phyloP scores from a whole-genome alignment of 768 basidiomycete genomes.

The Cystobasidium tubakii region DNA sequence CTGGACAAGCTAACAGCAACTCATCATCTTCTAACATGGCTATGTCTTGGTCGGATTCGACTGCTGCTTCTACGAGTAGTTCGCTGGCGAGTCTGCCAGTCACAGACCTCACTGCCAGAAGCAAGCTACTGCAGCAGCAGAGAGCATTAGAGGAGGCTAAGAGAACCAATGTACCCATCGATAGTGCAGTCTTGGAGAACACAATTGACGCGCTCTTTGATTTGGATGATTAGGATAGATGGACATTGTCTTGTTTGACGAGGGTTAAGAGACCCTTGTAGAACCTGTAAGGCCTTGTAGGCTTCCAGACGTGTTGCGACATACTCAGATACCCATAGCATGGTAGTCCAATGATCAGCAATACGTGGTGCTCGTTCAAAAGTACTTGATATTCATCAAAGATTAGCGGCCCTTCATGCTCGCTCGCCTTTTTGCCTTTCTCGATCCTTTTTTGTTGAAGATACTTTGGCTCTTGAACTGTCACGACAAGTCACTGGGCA shows the following conservation, averaged over 20 bases:
- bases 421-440: not conserved
- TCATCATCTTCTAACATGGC: slow-evolving; percentile 5
- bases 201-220: not conserved
- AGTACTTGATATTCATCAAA: not conserved
- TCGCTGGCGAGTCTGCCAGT: slow-evolving; percentile 3
- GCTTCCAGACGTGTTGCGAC: too few relatives aligned
- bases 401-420: not conserved
- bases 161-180: not conserved
- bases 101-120: slow-evolving; percentile 6
- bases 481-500: not conserved
- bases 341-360: too few relatives aligned
- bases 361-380: not conserved
- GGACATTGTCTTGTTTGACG: too few relatives aligned
- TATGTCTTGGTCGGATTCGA: slow-evolving; percentile 25
- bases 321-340: too few relatives aligned
- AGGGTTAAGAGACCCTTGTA: too few relatives aligned
- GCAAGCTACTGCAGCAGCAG: not conserved
- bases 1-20: not conserved
- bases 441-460: not conserved
- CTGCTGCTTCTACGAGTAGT: slow-evolving; percentile 3
- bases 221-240: not conserved
- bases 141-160: not conserved
- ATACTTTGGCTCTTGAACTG: not conserved
- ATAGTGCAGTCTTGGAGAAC: not conserved
- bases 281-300: too few relatives aligned